Evolutionary conservation across 257 asterid species (phyloP).

Genomic region (Petrea volubilis): DNA sequence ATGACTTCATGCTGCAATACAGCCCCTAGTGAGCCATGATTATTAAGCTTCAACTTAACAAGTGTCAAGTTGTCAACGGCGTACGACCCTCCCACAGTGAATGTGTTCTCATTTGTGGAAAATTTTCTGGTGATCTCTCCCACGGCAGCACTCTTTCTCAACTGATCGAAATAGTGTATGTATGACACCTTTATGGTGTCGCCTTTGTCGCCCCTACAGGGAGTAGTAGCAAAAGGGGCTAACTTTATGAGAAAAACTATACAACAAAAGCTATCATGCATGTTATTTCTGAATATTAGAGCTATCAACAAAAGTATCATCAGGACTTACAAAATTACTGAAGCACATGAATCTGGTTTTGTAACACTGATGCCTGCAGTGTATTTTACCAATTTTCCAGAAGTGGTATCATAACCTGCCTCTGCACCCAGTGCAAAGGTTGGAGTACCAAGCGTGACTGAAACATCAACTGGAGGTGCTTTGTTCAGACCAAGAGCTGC

Average conservation of each 20-base stretch:
- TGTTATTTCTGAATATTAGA: not conserved
- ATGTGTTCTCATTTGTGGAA: constrained; percentile 77
- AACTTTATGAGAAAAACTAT: not conserved
- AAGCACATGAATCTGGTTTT: constrained; percentile 73
- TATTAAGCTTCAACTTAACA: constrained; percentile 73
- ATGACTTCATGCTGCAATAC: constrained; percentile 71
- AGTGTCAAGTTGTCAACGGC: constrained; percentile 63
- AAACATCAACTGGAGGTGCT: constrained; percentile 64
- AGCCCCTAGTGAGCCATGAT: constrained; percentile 68
- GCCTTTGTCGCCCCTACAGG: constrained; percentile 71
- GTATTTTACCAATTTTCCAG: constrained; percentile 68
- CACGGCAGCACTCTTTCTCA: constrained; percentile 58
- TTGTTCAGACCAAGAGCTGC: constrained; percentile 69
- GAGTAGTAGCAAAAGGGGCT: not conserved
- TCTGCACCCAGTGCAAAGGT: constrained; percentile 86
- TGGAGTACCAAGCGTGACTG: constrained; percentile 79
- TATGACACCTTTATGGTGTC: constrained; percentile 71
- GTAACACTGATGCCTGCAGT: constrained; percentile 78
- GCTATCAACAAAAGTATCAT: not conserved
- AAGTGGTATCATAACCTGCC: constrained; percentile 75
- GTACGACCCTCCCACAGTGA: constrained; percentile 76
- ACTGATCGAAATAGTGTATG: constrained; percentile 52
- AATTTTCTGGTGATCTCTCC: constrained; percentile 69
- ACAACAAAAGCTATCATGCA: not conserved
- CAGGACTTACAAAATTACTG: constrained; percentile 68